Percentiles rank a stretch among this genome's conserved stretches.
These are phyloP conservation scores for Gleditsia sinensis DNA, from an alignment of 306 rosid genomes.

Conservation along the genomic window DNA sequence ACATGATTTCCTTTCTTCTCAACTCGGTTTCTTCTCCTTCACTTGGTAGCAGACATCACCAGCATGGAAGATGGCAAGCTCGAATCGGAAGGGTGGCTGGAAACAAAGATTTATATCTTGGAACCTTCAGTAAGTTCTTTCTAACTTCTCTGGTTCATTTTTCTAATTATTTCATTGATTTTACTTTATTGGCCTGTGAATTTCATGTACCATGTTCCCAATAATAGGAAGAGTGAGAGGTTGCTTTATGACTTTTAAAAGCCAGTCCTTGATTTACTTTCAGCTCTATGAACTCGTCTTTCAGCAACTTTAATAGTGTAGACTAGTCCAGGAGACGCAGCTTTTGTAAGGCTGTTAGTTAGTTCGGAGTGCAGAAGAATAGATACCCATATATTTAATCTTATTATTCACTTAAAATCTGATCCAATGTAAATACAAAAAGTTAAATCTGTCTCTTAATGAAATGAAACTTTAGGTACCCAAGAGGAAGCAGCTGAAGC, in stretches of 20 bases:
- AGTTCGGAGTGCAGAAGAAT: slow-evolving; percentile 19
- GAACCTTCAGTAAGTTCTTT: slow-evolving; percentile 73
- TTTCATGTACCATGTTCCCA: slow-evolving; percentile 21
- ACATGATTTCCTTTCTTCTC: not conserved
- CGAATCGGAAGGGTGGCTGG: slow-evolving; percentile 88
- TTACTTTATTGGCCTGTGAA: slow-evolving; percentile 8
- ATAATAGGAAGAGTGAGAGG: slow-evolving; percentile 4
- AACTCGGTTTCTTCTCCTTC: slow-evolving; percentile 21
- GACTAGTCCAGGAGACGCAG: slow-evolving; percentile 29
- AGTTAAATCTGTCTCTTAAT: slow-evolving; percentile 15
- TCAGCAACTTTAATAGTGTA: slow-evolving; percentile 33
- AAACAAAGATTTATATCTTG: slow-evolving; percentile 84
- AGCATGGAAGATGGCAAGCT: slow-evolving; percentile 93
- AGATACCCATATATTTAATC: slow-evolving; percentile 1
- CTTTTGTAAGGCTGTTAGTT: slow-evolving; percentile 47
- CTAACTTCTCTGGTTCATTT: not conserved
- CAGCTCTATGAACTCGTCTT: slow-evolving; percentile 33
- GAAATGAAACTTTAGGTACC: slow-evolving; percentile 55
- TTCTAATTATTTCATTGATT: not conserved
- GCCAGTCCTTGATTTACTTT: slow-evolving; percentile 31
- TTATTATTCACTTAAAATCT: not conserved
- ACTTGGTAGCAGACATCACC: slow-evolving; percentile 70
- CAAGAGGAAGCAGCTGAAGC: slow-evolving; percentile 96
- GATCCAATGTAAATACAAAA: not conserved
- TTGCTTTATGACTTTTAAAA: slow-evolving; percentile 31